A percentile compares a stretch with the other conserved stretches of the same genome.
These are phyloP conservation scores for Saturnispora sekii DNA, from an alignment of 805 yeast genomes.

Conservation along the genomic window DNA sequence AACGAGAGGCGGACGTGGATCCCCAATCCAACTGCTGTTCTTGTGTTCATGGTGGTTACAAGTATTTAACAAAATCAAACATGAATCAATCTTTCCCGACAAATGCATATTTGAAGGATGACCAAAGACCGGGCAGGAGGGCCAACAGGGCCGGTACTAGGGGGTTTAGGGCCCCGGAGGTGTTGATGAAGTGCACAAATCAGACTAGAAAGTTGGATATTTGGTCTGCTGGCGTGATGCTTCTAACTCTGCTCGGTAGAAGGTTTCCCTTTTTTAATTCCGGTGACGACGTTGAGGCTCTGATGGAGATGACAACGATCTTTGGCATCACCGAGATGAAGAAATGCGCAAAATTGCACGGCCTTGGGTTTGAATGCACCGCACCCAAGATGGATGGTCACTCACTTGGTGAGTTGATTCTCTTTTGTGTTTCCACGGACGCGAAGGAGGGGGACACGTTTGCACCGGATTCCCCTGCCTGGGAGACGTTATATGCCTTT, in stretches of 20 bases:
- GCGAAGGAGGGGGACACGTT: slow-evolving; percentile 44
- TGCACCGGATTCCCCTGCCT: slow-evolving; percentile 63
- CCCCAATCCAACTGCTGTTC: slow-evolving; percentile 39
- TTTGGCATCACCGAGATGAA: slow-evolving; percentile 70
- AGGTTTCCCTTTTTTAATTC: slow-evolving; percentile 93
- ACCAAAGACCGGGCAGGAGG: slow-evolving; percentile 76
- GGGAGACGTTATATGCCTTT: slow-evolving; percentile 48
- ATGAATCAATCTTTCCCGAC: slow-evolving; percentile 24
- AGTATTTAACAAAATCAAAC: neutral
- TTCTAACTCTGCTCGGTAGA: slow-evolving; percentile 65
- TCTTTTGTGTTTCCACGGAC: slow-evolving; percentile 36
- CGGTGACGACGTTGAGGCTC: slow-evolving; percentile 85
- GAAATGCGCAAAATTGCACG: slow-evolving; percentile 76
- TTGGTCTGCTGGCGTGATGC: slow-evolving; percentile 89
- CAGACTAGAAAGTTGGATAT: slow-evolving; percentile 77
- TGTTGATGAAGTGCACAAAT: slow-evolving; percentile 72
- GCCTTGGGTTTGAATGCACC: slow-evolving; percentile 70
- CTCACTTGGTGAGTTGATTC: slow-evolving; percentile 32
- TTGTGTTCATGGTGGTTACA: slow-evolving; percentile 37
- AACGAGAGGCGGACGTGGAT: slow-evolving; percentile 34
- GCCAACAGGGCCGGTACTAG: slow-evolving; percentile 97
- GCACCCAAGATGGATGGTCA: slow-evolving; percentile 40
- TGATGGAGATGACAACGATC: slow-evolving; percentile 71
- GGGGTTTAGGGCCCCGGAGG: slow-evolving; percentile 94
- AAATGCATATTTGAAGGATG: slow-evolving; percentile 78